Evolutionary conservation across 2,329 filamentous ascomycete genomes (phyloP), one percentile per base, ranked within the genome.

Genomic region (Fusarium siculi): DNA sequence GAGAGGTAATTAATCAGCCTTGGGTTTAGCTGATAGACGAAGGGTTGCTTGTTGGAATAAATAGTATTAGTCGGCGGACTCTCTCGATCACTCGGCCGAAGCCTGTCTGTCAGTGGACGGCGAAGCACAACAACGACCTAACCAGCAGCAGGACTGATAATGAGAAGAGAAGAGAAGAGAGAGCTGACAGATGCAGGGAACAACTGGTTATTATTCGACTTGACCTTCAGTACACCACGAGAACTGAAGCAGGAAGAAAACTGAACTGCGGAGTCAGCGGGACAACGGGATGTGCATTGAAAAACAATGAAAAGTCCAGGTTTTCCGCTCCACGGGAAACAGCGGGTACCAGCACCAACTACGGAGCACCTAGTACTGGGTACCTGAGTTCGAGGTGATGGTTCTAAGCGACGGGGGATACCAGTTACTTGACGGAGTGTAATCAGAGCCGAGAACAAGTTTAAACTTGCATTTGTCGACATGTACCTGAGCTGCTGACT

Each of bases 281-380:
- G 32, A 67, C 34, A 14, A 46, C 43, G 43, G 43, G 58, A 66
- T 66, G 70, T 68, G 68, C 63, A 76, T 77, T 76, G 70, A 74
- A 77, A 76, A 74, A 59, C 62, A 76, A 75, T 72, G 28, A 66
- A 66, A 76, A 68, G 63, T 72, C 56, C 73, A 72, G 49, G 63
- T 58, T 58, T 74, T 66, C 50, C 47, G 53, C 57, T 70, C 61
- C 52, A 68, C 60, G 64, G 68, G 58, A 74, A 74, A 74, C 65
- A 73, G 72, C 66, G 72, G 72, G 72, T 47, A 70, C 60, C 34
- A 61, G 23, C 11, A 69, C 56, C 37, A 61, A 36, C 15, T 30
- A 32, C 32, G 32, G 32, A 32, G 32, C 11, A 14, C 32, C 30
- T 49, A 34, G 55, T 63, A 59, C 55, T 58, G 44, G 52, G 50